Conservation (phyloP, 2,329 filamentous ascomycete species). For the Paecilomyces sp. region DNA sequence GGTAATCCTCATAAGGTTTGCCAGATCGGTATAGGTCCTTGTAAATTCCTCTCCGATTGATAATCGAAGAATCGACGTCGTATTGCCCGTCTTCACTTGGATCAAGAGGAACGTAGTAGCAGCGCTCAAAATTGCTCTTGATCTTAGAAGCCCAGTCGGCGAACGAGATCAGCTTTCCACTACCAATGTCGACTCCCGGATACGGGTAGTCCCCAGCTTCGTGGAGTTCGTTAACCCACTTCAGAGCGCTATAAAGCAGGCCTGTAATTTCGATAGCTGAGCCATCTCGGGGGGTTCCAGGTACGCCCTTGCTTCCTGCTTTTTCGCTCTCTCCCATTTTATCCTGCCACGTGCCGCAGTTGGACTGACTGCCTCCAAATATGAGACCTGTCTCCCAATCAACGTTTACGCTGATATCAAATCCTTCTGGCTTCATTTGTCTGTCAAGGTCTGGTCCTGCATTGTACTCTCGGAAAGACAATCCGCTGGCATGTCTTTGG, state of each 20-base stretch:
- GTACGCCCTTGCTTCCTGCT: conserved; percentile 85
- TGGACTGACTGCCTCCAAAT: conserved; percentile 87
- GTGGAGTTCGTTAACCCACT: conserved; percentile 67
- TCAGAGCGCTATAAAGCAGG: conserved; percentile 79
- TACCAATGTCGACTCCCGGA: conserved; percentile 60
- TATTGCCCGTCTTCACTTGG: conserved; percentile 65
- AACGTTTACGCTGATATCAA: conserved; percentile 82
- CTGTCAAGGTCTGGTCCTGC: conserved; percentile 80
- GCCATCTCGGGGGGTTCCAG: conserved; percentile 93
- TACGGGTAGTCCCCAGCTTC: conserved; percentile 65
- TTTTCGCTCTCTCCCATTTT: conserved; percentile 99
- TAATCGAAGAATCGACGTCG: conserved; percentile 68
- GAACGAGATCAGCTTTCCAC: conserved; percentile 60
- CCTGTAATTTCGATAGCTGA: conserved; percentile 94
- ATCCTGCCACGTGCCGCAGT: conserved; percentile 99
- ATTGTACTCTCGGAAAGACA: conserved; percentile 92
- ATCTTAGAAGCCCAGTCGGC: conserved; percentile 72
- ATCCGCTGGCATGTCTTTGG: conserved; percentile 81
- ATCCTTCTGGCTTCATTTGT: conserved; percentile 89
- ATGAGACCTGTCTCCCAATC: conserved; percentile 90
- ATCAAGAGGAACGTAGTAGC: conserved; percentile 75
- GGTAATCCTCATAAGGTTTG: conserved; percentile 97
- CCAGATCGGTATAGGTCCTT: conserved; percentile 92
- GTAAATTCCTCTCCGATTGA: conserved; percentile 94
- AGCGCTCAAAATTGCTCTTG: conserved; percentile 80